A percentile compares a stretch with the other conserved stretches of the same genome.
These are phyloP conservation scores for Aspergillus biplanus DNA, from an alignment of 495 filamentous ascomycete species.

Conservation along the genomic window DNA sequence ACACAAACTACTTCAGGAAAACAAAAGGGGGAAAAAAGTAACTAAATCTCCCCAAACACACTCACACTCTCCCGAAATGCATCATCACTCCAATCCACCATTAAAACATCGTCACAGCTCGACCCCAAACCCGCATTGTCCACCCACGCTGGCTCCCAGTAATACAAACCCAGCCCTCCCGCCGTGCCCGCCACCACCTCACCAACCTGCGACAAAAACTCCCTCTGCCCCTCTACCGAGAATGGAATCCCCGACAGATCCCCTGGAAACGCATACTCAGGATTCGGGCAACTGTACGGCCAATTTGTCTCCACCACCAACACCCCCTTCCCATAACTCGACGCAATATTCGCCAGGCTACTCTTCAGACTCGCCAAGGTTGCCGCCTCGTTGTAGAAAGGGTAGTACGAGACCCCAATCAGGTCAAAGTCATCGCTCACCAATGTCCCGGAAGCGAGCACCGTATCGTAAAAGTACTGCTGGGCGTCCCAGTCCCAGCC, in stretches of 20 bases:
- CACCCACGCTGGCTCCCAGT: conserved; percentile 75
- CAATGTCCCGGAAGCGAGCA: conserved; percentile 56
- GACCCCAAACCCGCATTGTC: conserved; percentile 63
- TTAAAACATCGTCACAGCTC: conserved; percentile 52
- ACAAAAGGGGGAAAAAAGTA: neutral
- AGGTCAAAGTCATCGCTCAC: conserved; percentile 63
- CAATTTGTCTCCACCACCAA: conserved; percentile 70
- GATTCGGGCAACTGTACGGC: conserved; percentile 62
- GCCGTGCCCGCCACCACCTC: conserved; percentile 53
- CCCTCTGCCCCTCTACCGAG: conserved; percentile 61
- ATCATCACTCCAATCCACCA: conserved; percentile 42
- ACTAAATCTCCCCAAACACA: conserved; percentile 36
- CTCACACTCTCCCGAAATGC: conserved; percentile 36
- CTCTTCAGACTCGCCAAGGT: conserved; percentile 58
- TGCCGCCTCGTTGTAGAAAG: conserved; percentile 61
- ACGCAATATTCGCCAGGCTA: conserved; percentile 61
- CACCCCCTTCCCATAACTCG: conserved; percentile 61
- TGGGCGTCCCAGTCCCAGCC: conserved; percentile 71
- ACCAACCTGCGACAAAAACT: conserved; percentile 59
- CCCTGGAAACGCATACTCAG: conserved; percentile 58
- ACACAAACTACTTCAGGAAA: neutral
- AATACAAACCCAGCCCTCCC: conserved; percentile 61
- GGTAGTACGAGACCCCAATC: conserved; percentile 73
- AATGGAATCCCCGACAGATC: conserved; percentile 62
- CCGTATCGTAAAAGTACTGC: conserved; percentile 62